Conservation (phyloP, 1,284 basidiomycete genomes). For the Ceratobasidium sp. region DNA sequence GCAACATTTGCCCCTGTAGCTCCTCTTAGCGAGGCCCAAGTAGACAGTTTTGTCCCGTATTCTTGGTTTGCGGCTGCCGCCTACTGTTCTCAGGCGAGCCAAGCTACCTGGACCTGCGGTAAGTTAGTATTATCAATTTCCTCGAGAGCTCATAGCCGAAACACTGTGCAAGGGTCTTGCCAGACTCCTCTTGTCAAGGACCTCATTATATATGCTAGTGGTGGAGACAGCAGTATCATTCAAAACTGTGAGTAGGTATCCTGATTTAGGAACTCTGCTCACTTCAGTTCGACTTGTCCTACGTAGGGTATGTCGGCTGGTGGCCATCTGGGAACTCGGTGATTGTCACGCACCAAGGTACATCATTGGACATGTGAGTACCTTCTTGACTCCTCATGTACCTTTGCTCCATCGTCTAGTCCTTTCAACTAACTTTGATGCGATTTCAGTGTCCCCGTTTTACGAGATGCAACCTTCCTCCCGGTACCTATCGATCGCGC, state of each 20-base stretch:
- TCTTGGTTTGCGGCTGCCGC: constrained; percentile 11
- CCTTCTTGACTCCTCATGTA: background rate
- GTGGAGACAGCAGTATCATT: constrained; percentile 14
- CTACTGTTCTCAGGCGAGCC: background rate
- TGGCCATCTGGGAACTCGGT: constrained; percentile 30
- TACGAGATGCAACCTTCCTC: background rate
- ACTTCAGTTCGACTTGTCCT: too few relatives aligned
- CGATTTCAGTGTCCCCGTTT: background rate
- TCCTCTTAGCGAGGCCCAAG: background rate
- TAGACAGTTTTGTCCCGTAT: background rate
- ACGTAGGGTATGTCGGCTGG: constrained; percentile 38
- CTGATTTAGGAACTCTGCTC: background rate
- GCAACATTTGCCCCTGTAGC: background rate
- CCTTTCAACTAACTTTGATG: too few relatives aligned
- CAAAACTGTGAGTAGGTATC: constrained; percentile 2
- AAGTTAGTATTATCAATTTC: background rate
- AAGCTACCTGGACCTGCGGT: constrained; percentile 12
- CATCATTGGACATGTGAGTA: constrained; percentile 4
- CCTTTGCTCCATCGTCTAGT: background rate
- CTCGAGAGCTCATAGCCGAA: background rate
- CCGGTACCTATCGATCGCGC: background rate
- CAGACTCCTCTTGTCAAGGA: constrained; percentile 12
- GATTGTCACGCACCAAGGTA: constrained; percentile 23
- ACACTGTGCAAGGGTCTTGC: background rate
- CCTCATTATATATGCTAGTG: constrained; percentile 15